phyloP scores from a whole-genome alignment of 1,284 basidiomycete species.

The Testicularia cyperi region DNA sequence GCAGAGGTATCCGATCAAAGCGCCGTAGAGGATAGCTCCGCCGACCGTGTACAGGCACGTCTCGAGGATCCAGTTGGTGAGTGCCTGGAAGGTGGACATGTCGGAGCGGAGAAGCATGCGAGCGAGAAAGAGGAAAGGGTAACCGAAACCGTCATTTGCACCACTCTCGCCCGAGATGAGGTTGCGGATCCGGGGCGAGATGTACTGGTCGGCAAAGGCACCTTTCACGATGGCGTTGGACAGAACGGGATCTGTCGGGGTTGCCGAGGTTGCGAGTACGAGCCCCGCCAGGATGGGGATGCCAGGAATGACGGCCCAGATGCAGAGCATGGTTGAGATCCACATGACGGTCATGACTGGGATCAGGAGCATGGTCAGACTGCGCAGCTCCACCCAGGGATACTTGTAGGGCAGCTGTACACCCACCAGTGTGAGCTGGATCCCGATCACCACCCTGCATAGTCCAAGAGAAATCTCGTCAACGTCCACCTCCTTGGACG shows the following conservation, averaged over 20 bases:
- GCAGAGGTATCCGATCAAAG: conserved; percentile 39
- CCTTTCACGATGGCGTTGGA: conserved; percentile 52
- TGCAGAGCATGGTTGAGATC: conserved; percentile 40
- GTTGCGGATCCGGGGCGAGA: conserved; percentile 47
- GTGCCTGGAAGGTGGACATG: conserved; percentile 26
- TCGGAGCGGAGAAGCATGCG: conserved; percentile 36
- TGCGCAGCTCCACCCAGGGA: conserved; percentile 32
- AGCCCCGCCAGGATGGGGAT: conserved; percentile 43
- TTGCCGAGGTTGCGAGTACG: conserved; percentile 38
- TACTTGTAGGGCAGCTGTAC: conserved; percentile 52
- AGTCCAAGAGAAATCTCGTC: conserved; percentile 41
- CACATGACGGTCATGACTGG: conserved; percentile 52
- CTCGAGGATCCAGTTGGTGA: conserved; percentile 35
- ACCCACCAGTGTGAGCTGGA: conserved; percentile 45
- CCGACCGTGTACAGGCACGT: conserved; percentile 39
- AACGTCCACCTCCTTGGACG: conserved; percentile 13
- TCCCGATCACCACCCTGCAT: conserved; percentile 45
- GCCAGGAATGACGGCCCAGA: conserved; percentile 33
- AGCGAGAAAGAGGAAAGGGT: conserved; percentile 50
- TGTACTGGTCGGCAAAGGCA: conserved; percentile 52
- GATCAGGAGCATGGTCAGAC: conserved; percentile 32
- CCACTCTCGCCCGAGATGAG: conserved; percentile 53
- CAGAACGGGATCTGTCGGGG: conserved; percentile 50
- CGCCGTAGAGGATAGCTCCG: conserved; percentile 35
- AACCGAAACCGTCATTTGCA: conserved; percentile 50